Evolutionary conservation across 1,284 basidiomycete genomes (phyloP).

Genomic region (Spongispora temasekensis): DNA sequence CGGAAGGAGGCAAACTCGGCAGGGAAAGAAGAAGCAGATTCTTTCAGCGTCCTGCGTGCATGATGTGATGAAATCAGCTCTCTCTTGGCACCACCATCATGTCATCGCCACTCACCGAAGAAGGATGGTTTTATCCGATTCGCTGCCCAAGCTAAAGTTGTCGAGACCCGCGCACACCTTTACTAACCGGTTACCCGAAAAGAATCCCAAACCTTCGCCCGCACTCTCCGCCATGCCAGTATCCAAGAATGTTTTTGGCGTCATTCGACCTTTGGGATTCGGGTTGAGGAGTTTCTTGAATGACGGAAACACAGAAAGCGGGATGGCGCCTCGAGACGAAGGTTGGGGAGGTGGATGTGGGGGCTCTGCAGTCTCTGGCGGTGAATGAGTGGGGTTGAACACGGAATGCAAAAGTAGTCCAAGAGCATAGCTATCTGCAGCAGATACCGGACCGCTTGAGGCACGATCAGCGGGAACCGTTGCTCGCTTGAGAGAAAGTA

Average conservation of each 20-base stretch:
- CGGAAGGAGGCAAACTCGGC: constrained; percentile 85
- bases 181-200: constrained; percentile 81
- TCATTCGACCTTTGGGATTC: constrained; percentile 78
- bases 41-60: constrained; percentile 67
- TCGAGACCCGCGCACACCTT: constrained; percentile 87
- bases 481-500: constrained; percentile 1
- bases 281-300: constrained; percentile 91
- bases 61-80: neutral
- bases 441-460: constrained; percentile 66
- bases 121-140: constrained; percentile 78
- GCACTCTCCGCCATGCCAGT: constrained; percentile 72
- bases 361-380: constrained; percentile 66
- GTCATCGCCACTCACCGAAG: constrained; percentile 54
- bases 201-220: constrained; percentile 72
- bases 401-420: constrained; percentile 83
- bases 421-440: constrained; percentile 83
- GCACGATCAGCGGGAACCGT: constrained; percentile 7
- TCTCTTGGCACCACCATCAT: neutral
- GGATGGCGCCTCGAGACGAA: constrained; percentile 79
- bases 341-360: constrained; percentile 74
- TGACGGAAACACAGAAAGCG: constrained; percentile 72
- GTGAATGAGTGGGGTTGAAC: constrained; percentile 81
- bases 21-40: constrained; percentile 80
- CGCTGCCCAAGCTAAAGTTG: constrained; percentile 82
- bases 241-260: constrained; percentile 77